Evolutionary conservation across 306 rosid genomes (phyloP).

Genomic region (Prunus campanulata): DNA sequence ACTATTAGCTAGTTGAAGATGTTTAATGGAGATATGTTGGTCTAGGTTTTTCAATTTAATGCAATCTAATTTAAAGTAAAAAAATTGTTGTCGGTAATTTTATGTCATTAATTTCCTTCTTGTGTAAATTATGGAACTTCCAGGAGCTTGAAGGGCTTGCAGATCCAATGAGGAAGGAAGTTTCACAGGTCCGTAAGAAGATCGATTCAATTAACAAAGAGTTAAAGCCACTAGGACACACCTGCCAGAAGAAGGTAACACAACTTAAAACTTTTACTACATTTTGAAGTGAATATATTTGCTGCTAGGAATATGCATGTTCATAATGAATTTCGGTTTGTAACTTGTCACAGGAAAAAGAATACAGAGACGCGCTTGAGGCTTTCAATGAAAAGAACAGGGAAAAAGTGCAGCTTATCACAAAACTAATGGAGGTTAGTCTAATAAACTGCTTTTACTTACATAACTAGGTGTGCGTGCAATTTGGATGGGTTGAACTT

Average conservation of each 20-base stretch:
- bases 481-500: not conserved
- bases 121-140: slow-evolving; percentile 9
- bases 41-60: too few species aligned
- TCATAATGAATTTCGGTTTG: slow-evolving; percentile 10
- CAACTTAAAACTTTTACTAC: not conserved
- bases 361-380: slow-evolving; percentile 92
- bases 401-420: slow-evolving; percentile 81
- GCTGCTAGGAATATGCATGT: not conserved
- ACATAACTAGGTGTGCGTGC: not conserved
- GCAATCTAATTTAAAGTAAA: too few species aligned
- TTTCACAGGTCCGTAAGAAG: slow-evolving; percentile 74
- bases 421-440: slow-evolving; percentile 76
- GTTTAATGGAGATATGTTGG: not conserved
- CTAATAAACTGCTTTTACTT: not conserved
- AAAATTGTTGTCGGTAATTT: not conserved
- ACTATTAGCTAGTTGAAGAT: not conserved
- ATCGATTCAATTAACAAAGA: slow-evolving; percentile 92
- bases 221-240: slow-evolving; percentile 92
- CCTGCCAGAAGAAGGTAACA: slow-evolving; percentile 86
- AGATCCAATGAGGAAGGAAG: slow-evolving; percentile 98
- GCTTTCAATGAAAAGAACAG: slow-evolving; percentile 92
- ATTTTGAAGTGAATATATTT: not conserved
- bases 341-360: slow-evolving; percentile 64
- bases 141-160: slow-evolving; percentile 90
- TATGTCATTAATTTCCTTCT: not conserved